phyloP scores from a whole-genome alignment of 2,329 filamentous ascomycete genomes.

The Verticillium tricorpus region DNA sequence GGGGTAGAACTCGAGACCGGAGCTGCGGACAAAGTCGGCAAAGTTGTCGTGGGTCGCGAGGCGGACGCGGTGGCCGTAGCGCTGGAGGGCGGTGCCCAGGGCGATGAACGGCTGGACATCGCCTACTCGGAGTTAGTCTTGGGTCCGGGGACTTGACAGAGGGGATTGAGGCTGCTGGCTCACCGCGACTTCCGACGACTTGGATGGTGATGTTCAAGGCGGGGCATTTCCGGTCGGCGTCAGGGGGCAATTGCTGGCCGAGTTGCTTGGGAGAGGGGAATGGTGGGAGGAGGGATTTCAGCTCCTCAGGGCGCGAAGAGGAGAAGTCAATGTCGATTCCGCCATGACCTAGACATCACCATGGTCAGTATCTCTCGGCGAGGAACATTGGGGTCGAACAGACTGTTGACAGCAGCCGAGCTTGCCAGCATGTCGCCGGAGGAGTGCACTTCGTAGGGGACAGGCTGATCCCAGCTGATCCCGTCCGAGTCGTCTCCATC shows the following conservation, averaged over 20 bases:
- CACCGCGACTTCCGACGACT: slow-evolving; percentile 13
- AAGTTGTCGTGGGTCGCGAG: slow-evolving; percentile 46
- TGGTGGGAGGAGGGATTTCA: neutral
- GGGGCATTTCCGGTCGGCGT: neutral
- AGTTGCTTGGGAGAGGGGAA: slow-evolving; percentile 1
- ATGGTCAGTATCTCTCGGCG: neutral
- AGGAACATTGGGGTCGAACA: neutral
- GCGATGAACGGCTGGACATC: slow-evolving; percentile 48
- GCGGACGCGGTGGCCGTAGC: slow-evolving; percentile 36
- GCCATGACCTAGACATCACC: neutral
- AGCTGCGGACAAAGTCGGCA: slow-evolving; percentile 39
- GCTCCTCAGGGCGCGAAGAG: neutral
- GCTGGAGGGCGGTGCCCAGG: slow-evolving; percentile 35
- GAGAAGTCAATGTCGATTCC: slow-evolving; percentile 1
- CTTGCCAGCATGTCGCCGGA: slow-evolving; percentile 4
- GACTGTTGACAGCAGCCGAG: neutral
- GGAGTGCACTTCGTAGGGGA: slow-evolving; percentile 5
- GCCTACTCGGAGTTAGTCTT: slow-evolving; percentile 18
- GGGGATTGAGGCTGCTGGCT: neutral
- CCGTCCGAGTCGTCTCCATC: neutral
- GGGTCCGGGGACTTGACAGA: neutral
- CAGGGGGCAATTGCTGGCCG: neutral
- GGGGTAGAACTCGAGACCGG: slow-evolving; percentile 46
- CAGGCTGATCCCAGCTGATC: neutral
- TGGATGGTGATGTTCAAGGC: slow-evolving; percentile 12